A percentile compares a stretch with the other conserved stretches of the same genome.
phyloP scores from a whole-genome alignment of 768 basidiomycete species.

The Russula lepida region DNA sequence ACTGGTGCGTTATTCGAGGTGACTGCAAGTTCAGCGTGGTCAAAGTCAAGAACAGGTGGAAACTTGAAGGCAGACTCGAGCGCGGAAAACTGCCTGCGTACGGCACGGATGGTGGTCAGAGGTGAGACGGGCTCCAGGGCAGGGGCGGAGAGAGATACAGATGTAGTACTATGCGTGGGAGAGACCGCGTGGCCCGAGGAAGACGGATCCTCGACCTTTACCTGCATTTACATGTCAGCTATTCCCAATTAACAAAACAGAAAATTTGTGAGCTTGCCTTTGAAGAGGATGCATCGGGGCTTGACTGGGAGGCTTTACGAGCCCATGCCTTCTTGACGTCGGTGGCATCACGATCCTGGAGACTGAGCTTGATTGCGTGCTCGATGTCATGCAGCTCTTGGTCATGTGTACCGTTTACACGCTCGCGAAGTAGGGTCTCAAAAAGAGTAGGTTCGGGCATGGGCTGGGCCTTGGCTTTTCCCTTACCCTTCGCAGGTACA shows the following conservation, averaged over 20 bases:
- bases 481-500: neutral
- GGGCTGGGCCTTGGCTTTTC: constrained; percentile 1
- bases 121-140: neutral
- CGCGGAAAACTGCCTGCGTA: constrained; percentile 5
- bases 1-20: constrained; percentile 51
- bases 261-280: neutral
- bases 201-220: neutral
- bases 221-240: neutral
- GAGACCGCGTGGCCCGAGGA: neutral
- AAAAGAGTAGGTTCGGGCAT: neutral
- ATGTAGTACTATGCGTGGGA: neutral
- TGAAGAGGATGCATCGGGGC: constrained; percentile 1
- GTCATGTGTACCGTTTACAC: neutral
- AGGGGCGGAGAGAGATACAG: neutral
- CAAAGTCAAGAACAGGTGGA: constrained; percentile 10
- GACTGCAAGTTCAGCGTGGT: constrained; percentile 40
- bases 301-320: neutral
- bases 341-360: constrained; percentile 2
- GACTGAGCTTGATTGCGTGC: constrained; percentile 8
- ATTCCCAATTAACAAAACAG: neutral
- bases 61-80: constrained; percentile 5
- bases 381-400: constrained; percentile 5
- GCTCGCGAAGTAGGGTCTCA: constrained; percentile 3
- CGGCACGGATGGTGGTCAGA: constrained; percentile 5
- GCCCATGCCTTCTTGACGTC: constrained; percentile 1